These are phyloP conservation scores for Trichoderma guizhouense DNA, from an alignment of 2,329 filamentous ascomycete species.

Conservation along the genomic window DNA sequence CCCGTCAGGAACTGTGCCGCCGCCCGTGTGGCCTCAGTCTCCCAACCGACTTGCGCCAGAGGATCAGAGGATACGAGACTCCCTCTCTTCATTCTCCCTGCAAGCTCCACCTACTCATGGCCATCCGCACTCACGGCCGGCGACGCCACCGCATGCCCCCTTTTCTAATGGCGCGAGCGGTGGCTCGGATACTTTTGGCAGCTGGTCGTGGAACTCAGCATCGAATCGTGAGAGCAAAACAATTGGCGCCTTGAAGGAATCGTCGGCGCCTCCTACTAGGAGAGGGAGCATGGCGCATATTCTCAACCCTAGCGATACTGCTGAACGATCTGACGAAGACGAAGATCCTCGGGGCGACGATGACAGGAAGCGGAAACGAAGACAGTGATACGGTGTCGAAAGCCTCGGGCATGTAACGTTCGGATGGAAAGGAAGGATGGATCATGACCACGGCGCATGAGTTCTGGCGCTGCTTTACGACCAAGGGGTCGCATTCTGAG, in stretches of 20 bases:
- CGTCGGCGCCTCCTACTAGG: slow-evolving; percentile 54
- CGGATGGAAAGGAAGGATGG: neutral
- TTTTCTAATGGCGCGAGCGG: slow-evolving; percentile 36
- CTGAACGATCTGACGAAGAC: slow-evolving; percentile 54
- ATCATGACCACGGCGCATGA: slow-evolving; percentile 4
- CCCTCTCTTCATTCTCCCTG: slow-evolving; percentile 53
- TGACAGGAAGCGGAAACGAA: slow-evolving; percentile 60
- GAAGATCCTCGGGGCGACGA: slow-evolving; percentile 54
- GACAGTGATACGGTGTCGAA: slow-evolving; percentile 38
- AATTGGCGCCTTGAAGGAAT: slow-evolving; percentile 49
- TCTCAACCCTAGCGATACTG: slow-evolving; percentile 57
- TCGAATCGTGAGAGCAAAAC: slow-evolving; percentile 48
- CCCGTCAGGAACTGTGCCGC: slow-evolving; percentile 54
- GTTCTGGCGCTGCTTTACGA: slow-evolving; percentile 10
- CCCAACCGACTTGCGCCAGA: slow-evolving; percentile 49
- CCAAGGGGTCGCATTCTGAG: neutral
- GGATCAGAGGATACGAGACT: slow-evolving; percentile 56
- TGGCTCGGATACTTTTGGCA: slow-evolving; percentile 46
- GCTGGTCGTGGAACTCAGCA: slow-evolving; percentile 55
- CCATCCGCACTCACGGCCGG: slow-evolving; percentile 49
- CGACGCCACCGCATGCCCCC: slow-evolving; percentile 50
- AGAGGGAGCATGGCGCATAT: slow-evolving; percentile 62
- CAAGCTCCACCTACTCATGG: slow-evolving; percentile 40
- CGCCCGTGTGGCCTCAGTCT: slow-evolving; percentile 53
- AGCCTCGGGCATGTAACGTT: neutral